Percentiles rank a stretch among this genome's conserved stretches.
Conservation (phyloP, 2,329 filamentous ascomycete genomes). For the Talaromyces sp. region DNA sequence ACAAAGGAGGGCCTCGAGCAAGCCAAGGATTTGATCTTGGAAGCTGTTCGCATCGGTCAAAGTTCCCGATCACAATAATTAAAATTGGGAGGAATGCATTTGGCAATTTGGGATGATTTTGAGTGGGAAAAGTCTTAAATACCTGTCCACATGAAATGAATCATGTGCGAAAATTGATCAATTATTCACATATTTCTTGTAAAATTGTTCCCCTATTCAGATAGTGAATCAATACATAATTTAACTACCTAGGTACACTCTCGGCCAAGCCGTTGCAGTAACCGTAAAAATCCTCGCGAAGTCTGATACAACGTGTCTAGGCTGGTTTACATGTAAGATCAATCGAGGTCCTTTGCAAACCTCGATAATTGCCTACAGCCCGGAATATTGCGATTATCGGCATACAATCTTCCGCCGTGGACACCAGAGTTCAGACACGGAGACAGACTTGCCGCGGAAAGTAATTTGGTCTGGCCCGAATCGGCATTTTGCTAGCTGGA, state of each 20-base stretch:
- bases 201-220: constrained; percentile 14
- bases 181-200: constrained; percentile 19
- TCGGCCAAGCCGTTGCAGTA: neutral
- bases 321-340: neutral
- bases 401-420: neutral
- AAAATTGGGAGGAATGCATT: neutral
- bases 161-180: constrained; percentile 8
- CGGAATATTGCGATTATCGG: neutral
- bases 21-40: constrained; percentile 83
- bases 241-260: neutral
- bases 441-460: constrained; percentile 8
- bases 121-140: constrained; percentile 12
- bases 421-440: neutral
- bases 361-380: neutral
- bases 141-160: constrained; percentile 14
- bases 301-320: neutral
- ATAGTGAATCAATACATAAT: constrained; percentile 11
- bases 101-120: neutral
- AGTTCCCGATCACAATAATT: constrained; percentile 16
- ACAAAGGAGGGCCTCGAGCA: constrained; percentile 75
- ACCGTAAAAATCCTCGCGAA: neutral
- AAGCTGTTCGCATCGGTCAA: constrained; percentile 61
- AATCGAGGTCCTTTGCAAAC: too few relatives aligned
- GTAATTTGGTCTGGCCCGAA: neutral
- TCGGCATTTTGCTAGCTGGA: neutral